Percentiles rank a stretch among this genome's conserved stretches.
Conservation (phyloP, 2,329 filamentous ascomycete species). For the Colletotrichum melonis region DNA sequence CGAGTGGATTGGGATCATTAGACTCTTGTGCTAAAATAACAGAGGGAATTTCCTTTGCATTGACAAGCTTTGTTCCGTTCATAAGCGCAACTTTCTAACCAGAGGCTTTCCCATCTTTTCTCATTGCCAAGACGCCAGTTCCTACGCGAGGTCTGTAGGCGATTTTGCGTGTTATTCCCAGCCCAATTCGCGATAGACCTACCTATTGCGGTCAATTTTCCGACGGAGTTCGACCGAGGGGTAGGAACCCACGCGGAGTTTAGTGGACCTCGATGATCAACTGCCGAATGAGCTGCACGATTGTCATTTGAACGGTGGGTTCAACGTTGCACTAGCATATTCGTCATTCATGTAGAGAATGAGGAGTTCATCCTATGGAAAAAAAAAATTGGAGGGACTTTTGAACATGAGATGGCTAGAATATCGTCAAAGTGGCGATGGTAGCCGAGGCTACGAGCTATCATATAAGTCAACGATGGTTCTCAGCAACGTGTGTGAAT, state of each 20-base stretch:
- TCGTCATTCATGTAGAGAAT: slow-evolving; percentile 27
- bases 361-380: background rate
- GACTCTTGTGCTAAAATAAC: background rate
- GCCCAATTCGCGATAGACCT: background rate
- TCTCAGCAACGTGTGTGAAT: background rate
- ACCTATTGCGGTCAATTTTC: slow-evolving; percentile 4
- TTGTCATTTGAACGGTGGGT: background rate
- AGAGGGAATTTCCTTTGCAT: background rate
- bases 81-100: background rate
- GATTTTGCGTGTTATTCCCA: background rate
- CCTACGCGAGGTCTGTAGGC: background rate
- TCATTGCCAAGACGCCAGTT: background rate
- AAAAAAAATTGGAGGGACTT: background rate
- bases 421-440: background rate
- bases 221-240: background rate
- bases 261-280: background rate
- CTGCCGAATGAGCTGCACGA: slow-evolving; percentile 7
- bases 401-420: background rate
- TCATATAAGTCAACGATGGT: background rate
- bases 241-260: background rate
- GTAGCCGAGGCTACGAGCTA: background rate
- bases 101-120: background rate
- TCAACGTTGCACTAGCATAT: slow-evolving; percentile 21
- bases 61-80: background rate
- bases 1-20: background rate